phyloP scores from a whole-genome alignment of 768 basidiomycete genomes.

The Scleroderma bovista region DNA sequence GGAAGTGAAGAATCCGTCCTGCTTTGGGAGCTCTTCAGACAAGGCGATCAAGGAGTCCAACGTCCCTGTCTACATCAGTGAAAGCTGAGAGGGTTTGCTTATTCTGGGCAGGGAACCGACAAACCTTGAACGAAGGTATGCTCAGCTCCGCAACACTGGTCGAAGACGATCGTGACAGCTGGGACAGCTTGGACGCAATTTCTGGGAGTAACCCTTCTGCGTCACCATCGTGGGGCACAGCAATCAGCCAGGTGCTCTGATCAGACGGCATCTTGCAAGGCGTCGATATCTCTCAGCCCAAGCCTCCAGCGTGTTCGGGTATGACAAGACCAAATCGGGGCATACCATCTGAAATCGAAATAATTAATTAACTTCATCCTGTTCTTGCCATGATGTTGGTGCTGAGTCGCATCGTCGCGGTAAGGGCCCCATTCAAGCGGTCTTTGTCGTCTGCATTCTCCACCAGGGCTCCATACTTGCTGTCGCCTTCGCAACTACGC shows the following conservation, averaged over 20 bases:
- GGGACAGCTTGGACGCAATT: constrained; percentile 53
- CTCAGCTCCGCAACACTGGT: constrained; percentile 57
- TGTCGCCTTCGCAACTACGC: constrained; percentile 47
- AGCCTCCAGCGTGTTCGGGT: neutral
- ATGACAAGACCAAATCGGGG: constrained; percentile 4
- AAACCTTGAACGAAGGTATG: constrained; percentile 89
- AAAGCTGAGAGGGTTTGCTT: constrained; percentile 3
- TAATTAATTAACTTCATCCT: constrained; percentile 10
- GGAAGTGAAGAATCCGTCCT: constrained; percentile 80
- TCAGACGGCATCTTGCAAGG: constrained; percentile 82
- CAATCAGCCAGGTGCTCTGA: constrained; percentile 90
- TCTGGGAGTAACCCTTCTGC: constrained; percentile 70
- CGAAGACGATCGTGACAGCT: constrained; percentile 46
- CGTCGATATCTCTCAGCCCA: constrained; percentile 4
- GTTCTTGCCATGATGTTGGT: constrained; percentile 3
- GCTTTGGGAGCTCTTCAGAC: constrained; percentile 91
- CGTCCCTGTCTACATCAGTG: constrained; percentile 73
- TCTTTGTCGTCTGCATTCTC: constrained; percentile 28
- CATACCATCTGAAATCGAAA: constrained; percentile 11
- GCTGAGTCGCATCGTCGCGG: constrained; percentile 5
- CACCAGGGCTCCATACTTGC: constrained; percentile 39
- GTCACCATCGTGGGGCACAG: constrained; percentile 84
- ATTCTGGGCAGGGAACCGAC: constrained; percentile 8
- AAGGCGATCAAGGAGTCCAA: constrained; percentile 83
- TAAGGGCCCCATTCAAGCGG: neutral